A percentile compares a stretch with the other conserved stretches of the same genome.
phyloP scores from a whole-genome alignment of 768 basidiomycete genomes.

The Tulasnella sp. region DNA sequence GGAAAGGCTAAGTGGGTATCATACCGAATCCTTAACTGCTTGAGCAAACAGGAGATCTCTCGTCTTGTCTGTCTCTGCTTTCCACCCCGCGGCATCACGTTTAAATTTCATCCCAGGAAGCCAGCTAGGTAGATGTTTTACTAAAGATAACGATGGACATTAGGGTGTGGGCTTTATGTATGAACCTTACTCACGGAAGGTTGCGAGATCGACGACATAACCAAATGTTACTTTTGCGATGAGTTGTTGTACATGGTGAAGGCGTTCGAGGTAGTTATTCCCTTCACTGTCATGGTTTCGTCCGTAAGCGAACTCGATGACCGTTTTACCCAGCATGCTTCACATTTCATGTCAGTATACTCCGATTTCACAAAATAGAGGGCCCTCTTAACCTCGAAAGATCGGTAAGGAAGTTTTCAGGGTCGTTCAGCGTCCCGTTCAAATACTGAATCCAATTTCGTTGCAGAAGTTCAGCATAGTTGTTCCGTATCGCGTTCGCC shows the following conservation, averaged over 20 bases:
- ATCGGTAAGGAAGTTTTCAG: background rate
- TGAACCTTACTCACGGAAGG: background rate
- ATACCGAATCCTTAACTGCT: background rate
- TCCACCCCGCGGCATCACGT: slow-evolving; percentile 9
- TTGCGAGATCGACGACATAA: background rate
- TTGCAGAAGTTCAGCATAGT: background rate
- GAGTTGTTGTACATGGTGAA: background rate
- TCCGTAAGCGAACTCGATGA: slow-evolving; percentile 5
- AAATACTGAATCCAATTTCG: background rate
- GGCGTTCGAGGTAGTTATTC: background rate
- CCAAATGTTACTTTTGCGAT: background rate
- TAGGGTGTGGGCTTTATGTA: background rate
- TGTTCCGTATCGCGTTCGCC: background rate
- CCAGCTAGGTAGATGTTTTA: slow-evolving; percentile 35
- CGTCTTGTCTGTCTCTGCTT: background rate
- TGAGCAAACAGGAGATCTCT: background rate
- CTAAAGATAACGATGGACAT: background rate
- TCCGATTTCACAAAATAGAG: background rate
- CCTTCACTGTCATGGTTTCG: background rate
- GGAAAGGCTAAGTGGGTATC: background rate
- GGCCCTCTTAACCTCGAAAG: background rate
- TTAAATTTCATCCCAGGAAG: slow-evolving; percentile 36
- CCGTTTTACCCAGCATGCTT: background rate
- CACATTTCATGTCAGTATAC: background rate
- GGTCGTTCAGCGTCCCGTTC: background rate